Evolutionary conservation across 192 early-diverging fungal genomes (phyloP), one percentile per base, ranked within the genome.

Genomic region (Lunasporangiospora selenospora): DNA sequence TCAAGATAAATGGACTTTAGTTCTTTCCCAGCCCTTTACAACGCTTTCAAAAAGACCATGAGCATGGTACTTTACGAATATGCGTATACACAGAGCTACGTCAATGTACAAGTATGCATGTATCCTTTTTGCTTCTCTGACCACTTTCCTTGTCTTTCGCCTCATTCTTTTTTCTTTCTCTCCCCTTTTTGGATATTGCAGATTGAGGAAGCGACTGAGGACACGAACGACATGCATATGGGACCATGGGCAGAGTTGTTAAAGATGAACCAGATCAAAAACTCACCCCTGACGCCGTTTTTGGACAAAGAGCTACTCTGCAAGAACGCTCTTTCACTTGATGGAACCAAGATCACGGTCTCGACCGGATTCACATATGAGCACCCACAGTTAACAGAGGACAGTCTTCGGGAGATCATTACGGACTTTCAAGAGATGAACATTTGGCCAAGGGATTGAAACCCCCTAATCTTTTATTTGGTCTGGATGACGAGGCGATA

Each of bases 171-270:
- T n/a, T n/a, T n/a, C 31, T 57, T 10, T 47, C 24, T 47, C 24
- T 26, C 19, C 18, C 1, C 12, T 7, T 6, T 16, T 13, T 27
- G 45, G 31, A 53, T 91, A 85, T 80, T 92, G 8, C 88, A 92
- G 49, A 79, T 93, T 31, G 84, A 92, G 46, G 87, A 89, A 16
- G 85, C 95, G 3, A 89, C 90, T 0, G 95, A 98, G 49, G 95
- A 97, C 26, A 90, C 92, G 47, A 98, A 98, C 54, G 95, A 97
- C 60, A 94, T 93, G 75, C 92, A 97, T 58, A 65, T 98, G 44
- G 89, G 88, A 43, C 95, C 96, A 15, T 98, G 96, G 96, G 87
- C 91, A 42, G 85, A 90, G 24, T 67, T 98, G 24, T 79, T 95
- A 37, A 86, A 88, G 18, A 67, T 65, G 4, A 80, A 82, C 11